Evolutionary conservation across 345 rosid species (phyloP).

Genomic region (Salix viminalis): DNA sequence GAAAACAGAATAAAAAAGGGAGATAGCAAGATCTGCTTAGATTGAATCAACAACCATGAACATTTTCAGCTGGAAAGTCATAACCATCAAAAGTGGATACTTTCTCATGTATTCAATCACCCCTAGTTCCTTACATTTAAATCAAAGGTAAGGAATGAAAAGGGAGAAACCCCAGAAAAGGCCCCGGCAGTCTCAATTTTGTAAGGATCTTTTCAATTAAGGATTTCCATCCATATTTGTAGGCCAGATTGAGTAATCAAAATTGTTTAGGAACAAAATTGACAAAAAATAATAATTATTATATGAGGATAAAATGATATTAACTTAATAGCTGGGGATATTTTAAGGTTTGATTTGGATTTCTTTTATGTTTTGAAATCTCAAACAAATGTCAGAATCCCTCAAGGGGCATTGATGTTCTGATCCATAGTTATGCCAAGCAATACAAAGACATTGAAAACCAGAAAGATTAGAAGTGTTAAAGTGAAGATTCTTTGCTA

Average conservation of each 20-base stretch:
- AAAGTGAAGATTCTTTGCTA: conserved; percentile 7
- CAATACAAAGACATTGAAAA: background rate
- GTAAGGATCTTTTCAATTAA: background rate
- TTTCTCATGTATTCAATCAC: background rate
- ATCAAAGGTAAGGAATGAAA: background rate
- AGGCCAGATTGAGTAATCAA: background rate
- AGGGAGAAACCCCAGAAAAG: background rate
- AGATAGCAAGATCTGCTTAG: background rate
- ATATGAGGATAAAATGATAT: background rate
- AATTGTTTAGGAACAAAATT: background rate
- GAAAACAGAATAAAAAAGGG: background rate
- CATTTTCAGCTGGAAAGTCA: background rate
- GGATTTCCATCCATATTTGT: background rate
- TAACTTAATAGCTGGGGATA: background rate
- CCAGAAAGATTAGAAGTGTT: conserved; percentile 10
- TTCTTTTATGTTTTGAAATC: background rate
- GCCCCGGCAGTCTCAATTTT: background rate
- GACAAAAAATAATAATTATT: background rate
- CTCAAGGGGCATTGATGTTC: background rate
- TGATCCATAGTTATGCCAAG: background rate
- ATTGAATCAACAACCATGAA: background rate
- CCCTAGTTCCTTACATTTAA: background rate
- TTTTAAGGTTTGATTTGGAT: background rate
- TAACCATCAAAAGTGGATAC: background rate
- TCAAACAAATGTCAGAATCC: background rate